Evolutionary conservation across 139 green algal genomes (phyloP), one percentile per base, ranked within the genome.

Genomic region (Closterium sp.): DNA sequence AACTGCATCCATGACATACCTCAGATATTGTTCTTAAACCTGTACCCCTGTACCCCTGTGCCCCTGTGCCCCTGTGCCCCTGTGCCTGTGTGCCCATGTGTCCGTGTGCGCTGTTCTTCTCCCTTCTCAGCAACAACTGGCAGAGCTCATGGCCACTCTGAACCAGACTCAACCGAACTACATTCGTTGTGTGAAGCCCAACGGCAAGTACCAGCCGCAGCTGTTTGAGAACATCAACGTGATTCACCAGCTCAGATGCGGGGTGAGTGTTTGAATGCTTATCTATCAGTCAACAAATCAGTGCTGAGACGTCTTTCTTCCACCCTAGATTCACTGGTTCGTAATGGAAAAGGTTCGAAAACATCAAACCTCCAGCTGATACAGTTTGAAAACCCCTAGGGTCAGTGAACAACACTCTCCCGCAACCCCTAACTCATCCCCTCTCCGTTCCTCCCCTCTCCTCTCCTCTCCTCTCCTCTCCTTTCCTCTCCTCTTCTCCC

Each of bases 121-220:
- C 62, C 62, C 13, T 27, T 27, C 17, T 13, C 92, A 94, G 92
- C 89, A 93, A 93, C 98, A 99, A 97, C 96, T 99, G 88, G 94
- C 89, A 0, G 97, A 98, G 70, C 96, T 99, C n/a, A 99, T 99
- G 97, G 91, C 96, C 29, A 96, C 98, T 90, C 96, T 99, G 89
- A 91, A 92, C 70, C 42, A 42, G 31, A 99, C 99, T 95, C 97
- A 99, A 95, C 98, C 98, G 34, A 98, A 99, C 96, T 99, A 99
- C 96, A 97, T 99, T 86, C 98, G 98, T 93, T 99, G 98, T 96
- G 98, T 99, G 95, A 99, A 99, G 96, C 98, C 98, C 89, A 99
- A 99, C 96, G n/a, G 10, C 9, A 38, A 86, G 28, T 97, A 97
- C 95, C 92, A 96, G 91, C 96, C 98, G 1, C 94, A 94, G 31